Base-by-base conservation (phyloP, 2,329 filamentous ascomycete genomes). In the Penicillium concentricum region DNA sequence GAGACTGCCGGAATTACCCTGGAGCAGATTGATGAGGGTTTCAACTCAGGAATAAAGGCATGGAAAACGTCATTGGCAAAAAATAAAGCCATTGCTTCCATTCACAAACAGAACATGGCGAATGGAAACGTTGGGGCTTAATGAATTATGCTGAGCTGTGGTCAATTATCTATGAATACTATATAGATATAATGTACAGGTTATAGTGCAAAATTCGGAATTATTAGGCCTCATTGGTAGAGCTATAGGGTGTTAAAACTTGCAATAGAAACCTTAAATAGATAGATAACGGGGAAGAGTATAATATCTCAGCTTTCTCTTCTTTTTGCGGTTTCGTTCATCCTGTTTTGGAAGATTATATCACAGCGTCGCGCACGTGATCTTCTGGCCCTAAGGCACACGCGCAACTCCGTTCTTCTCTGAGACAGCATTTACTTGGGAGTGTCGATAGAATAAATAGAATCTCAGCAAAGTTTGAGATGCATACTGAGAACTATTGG, bases 11-110 rank as follows among this genome's bases (percentile, higher is more conserved):
- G 54, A 20, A 53, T 70, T 28, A 66, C 67, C 0, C 52, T 70
- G 32, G 68, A 70, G 57, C 66, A 70, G 57, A 68, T 70, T 42
- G 66, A 70, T 45, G 65, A 66, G 28, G n/a, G 62, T 3, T 69
- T 62, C 16, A 59, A 61, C 15, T 66, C 61, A 0, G 60, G 61
- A 1, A 53, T 58, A 16, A 56, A 54, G 18, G 62, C 67, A 2
- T 70, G 67, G 67, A 59, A 60, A 47, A 70, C 67, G 1, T 69
- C 67, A 4, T 54, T 58, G 12, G 18, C 56, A 1, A 35, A 50
- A 3, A 70, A 70, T 41, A 63, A 59, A 34, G 47, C 42, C 9
- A 50, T 61, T 12, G 44, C 28, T 15, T 51, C 26, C 12, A 39
- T 51, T 10, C 52, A 45, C 24, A 42, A 18, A 13, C 42, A 38